Base-by-base conservation (phyloP, 345 rosid genomes). In the Capsella bursapastoris region DNA sequence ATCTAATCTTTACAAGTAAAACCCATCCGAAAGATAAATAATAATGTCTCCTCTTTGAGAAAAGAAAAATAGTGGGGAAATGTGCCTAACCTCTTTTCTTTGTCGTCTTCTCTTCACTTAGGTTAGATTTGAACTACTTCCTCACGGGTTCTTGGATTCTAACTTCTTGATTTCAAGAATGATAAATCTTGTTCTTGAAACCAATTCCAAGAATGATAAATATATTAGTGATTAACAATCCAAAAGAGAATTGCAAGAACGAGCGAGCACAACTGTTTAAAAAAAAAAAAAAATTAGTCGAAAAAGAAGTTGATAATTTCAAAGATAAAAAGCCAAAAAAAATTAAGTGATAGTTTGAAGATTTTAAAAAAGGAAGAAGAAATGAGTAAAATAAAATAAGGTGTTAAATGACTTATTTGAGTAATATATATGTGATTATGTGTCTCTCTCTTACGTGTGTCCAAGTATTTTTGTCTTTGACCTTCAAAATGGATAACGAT, bases 401-500 rank as follows among this genome's bases (percentile, higher is more conserved):
- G 44, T 58, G 73, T 67, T 1, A 73, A 58, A 50, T 67, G 62
- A 59, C 67, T 29, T 22, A 51, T 50, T 58, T 29, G 55, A 58
- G 78, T 49, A 27, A 53, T 4, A 32, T 18, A 49, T 4, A 48
- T 12, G 25, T 22, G 25, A 22, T 22, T 22, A 18, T 56, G 14
- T 78, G 32, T 49, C 11, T 58, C 6, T 64, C 4, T 50, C 69
- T 74, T n/a, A 51, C 65, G 47, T 66, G 40, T 65, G 62, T 78
- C 68, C 75, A 41, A 70, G 80, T 71, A 59, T 50, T 13, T 55
- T 71, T 65, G 69, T 74, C 71, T 50, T 14, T 2, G 40, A 68
- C 31, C 12, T 57, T 57, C 48, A 56, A 50, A 67, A 69, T 72
- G 82, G 87, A 80, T 85, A 63, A 77, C 68, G 81, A 12, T 61